Conservation (phyloP, 257 asterid genomes). For the Solanum pimpinellifolium region DNA sequence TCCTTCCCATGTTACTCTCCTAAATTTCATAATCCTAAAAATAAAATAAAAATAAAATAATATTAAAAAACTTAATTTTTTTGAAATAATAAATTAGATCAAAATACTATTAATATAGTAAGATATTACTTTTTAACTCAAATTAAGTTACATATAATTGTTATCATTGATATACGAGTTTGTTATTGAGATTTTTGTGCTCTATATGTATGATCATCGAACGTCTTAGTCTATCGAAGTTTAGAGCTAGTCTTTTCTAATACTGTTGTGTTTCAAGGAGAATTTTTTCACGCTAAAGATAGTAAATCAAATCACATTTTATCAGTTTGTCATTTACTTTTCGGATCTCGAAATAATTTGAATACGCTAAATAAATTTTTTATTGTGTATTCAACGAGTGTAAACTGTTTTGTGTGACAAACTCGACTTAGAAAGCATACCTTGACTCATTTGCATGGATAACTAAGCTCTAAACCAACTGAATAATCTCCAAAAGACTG, state of each 20-base stretch:
- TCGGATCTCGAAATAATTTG: not conserved
- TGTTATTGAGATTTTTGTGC: not conserved
- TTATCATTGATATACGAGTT: not conserved
- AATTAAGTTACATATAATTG: not conserved
- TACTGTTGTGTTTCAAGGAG: rapidly evolving
- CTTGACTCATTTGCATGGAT: too few species aligned
- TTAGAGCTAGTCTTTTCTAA: not conserved
- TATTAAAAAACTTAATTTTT: not conserved
- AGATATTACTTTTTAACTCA: not conserved
- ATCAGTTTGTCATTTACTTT: not conserved
- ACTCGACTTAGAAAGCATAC: rapidly evolving
- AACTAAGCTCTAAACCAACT: too few species aligned
- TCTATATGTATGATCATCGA: not conserved
- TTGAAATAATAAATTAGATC: not conserved
- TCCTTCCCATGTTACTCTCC: not conserved
- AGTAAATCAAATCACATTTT: not conserved
- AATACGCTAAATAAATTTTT: rapidly evolving
- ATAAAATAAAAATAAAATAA: not conserved
- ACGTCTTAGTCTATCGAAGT: not conserved
- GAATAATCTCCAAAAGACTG: too few species aligned
- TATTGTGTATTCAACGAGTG: too few species aligned
- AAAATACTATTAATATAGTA: not conserved
- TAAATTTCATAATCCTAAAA: not conserved
- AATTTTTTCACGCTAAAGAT: not conserved
- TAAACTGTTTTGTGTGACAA: not conserved